A percentile compares a stretch with the other conserved stretches of the same genome.
Evolutionary conservation across 139 green algal genomes (phyloP).

Genomic region (Spirogloea muscicola): DNA sequence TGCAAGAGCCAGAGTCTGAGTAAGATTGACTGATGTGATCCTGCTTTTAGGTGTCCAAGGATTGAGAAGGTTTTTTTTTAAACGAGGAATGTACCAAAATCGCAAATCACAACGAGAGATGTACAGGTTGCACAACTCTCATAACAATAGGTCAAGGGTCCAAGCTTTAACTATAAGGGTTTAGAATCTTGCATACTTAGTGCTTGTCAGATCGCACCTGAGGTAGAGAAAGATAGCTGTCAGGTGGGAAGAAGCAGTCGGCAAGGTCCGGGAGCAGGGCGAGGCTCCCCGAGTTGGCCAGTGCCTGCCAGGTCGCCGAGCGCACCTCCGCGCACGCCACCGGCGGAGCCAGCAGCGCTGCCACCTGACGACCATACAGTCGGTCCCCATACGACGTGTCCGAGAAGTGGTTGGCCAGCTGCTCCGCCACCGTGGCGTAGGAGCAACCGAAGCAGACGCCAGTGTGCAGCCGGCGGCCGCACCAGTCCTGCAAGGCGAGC

Average conservation of each 20-base stretch:
- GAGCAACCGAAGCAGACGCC: background rate
- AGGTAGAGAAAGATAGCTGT: background rate
- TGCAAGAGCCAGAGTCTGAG: no score
- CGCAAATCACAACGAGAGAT: no score
- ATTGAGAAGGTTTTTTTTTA: no score
- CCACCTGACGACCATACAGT: conserved; percentile 19
- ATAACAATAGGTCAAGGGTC: no score
- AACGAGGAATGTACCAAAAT: no score
- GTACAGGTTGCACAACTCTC: no score
- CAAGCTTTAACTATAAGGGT: no score
- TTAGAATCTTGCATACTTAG: no score
- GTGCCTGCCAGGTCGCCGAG: background rate
- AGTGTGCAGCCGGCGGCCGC: background rate
- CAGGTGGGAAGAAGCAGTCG: background rate
- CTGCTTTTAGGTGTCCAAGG: no score
- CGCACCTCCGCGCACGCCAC: background rate
- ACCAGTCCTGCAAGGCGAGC: background rate
- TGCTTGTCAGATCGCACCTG: no score
- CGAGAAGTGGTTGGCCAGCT: conserved; percentile 11
- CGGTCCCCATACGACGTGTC: conserved; percentile 16
- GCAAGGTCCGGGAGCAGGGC: background rate
- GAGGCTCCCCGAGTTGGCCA: background rate
- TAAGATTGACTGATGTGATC: no score
- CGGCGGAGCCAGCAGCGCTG: conserved; percentile 1
- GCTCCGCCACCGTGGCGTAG: conserved; percentile 6